A percentile compares a stretch with the other conserved stretches of the same genome.
Conservation (phyloP, 2,329 filamentous ascomycete species). For the Cordyceps javanica region DNA sequence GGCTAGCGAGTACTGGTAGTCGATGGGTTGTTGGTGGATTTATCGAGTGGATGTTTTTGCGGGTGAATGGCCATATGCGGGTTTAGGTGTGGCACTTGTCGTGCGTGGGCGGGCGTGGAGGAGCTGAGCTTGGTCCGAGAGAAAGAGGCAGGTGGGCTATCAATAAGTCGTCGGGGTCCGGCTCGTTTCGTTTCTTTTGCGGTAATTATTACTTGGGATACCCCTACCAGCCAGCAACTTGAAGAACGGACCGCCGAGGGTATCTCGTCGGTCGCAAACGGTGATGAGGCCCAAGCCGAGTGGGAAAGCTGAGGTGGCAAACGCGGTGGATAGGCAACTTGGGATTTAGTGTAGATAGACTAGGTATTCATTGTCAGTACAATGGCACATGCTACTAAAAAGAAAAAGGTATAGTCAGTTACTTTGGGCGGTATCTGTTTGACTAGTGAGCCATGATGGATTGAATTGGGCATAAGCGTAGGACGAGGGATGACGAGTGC, state of each 20-base stretch:
- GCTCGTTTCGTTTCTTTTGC: background rate
- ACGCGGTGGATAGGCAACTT: background rate
- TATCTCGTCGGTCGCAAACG: background rate
- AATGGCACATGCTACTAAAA: no score
- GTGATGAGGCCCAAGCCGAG: background rate
- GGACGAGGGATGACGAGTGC: no score
- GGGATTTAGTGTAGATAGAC: background rate
- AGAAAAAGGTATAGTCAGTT: no score
- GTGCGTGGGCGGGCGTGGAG: background rate
- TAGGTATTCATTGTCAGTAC: no score
- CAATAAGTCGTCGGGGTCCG: background rate
- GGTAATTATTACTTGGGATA: background rate
- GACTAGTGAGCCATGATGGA: no score
- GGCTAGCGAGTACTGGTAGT: no score
- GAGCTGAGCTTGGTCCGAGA: conserved; percentile 1
- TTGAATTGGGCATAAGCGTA: no score
- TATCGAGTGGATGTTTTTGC: background rate
- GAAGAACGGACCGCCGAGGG: background rate
- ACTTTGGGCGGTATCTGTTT: no score
- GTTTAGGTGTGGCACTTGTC: background rate
- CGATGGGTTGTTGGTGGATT: conserved; percentile 1
- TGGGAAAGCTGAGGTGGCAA: background rate
- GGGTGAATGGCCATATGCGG: conserved; percentile 1
- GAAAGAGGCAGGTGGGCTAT: background rate
- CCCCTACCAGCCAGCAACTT: background rate